These are phyloP conservation scores for Podospora pseudopauciseta DNA, from an alignment of 495 filamentous ascomycete species.

Conservation along the genomic window DNA sequence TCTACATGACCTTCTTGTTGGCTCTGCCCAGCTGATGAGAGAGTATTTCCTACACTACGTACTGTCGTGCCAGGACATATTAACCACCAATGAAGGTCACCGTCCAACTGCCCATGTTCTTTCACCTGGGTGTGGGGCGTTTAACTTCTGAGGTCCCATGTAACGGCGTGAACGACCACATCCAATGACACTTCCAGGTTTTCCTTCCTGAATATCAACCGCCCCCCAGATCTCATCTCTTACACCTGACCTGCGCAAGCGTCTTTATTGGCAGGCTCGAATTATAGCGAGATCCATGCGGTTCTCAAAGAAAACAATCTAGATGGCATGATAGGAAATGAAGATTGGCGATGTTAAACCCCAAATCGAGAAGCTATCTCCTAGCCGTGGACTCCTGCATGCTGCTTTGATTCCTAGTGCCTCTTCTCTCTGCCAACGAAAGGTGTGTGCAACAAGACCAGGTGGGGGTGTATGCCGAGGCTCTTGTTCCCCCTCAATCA, in stretches of 20 bases:
- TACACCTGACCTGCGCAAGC: background rate
- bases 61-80: background rate
- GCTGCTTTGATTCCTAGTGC: no score
- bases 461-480: conserved; percentile 13
- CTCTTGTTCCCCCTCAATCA: conserved; percentile 7
- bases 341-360: background rate
- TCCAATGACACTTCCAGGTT: background rate
- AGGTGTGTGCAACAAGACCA: background rate
- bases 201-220: background rate
- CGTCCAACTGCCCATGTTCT: background rate
- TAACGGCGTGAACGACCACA: background rate
- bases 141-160: background rate
- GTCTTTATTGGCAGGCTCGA: background rate
- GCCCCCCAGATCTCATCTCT: background rate
- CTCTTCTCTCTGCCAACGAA: background rate
- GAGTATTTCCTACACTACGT: background rate
- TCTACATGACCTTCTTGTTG: background rate
- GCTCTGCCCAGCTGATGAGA: background rate
- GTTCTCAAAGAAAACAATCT: background rate
- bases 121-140: background rate
- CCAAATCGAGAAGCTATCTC: background rate
- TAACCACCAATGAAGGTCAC: background rate
- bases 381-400: background rate
- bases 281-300: background rate
- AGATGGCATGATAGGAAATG: background rate